These are phyloP conservation scores for Mucor circinelloides DNA, from an alignment of 371 early-diverging fungal genomes.

Conservation along the genomic window DNA sequence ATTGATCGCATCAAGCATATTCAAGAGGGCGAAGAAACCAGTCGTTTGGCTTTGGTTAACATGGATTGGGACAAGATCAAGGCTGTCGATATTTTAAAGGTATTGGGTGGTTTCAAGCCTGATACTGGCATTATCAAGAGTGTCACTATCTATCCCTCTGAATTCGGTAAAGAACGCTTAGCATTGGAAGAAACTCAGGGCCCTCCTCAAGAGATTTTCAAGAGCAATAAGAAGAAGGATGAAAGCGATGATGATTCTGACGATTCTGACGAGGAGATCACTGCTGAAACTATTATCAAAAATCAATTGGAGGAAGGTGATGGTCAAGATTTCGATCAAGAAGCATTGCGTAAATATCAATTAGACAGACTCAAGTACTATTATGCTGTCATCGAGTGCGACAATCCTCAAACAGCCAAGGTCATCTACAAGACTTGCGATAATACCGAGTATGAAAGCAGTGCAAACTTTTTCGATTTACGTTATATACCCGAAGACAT, in stretches of 20 bases:
- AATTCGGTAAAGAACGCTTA: slow-evolving; percentile 94
- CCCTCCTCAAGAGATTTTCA: slow-evolving; percentile 84
- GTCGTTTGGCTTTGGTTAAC: slow-evolving; percentile 91
- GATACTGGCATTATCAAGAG: slow-evolving; percentile 71
- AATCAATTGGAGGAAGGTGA: slow-evolving; percentile 61
- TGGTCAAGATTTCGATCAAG: slow-evolving; percentile 81
- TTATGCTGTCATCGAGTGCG: slow-evolving; percentile 95
- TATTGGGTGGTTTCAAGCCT: slow-evolving; percentile 87
- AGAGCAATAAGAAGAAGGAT: slow-evolving; percentile 23
- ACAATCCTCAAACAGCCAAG: slow-evolving; percentile 82
- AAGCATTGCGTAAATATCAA: slow-evolving; percentile 90
- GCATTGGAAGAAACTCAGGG: slow-evolving; percentile 75
- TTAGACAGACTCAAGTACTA: slow-evolving; percentile 92
- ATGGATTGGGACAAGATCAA: slow-evolving; percentile 96
- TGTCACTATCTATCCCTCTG: slow-evolving; percentile 91
- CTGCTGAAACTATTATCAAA: slow-evolving; percentile 49
- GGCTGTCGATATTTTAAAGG: slow-evolving; percentile 86
- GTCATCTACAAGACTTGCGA: slow-evolving; percentile 87
- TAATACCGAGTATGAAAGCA: slow-evolving; percentile 92
- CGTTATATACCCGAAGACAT: slow-evolving; percentile 96
- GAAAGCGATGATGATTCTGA: slow-evolving; percentile 30
- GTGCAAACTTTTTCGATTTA: slow-evolving; percentile 94
- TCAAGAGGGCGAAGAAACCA: slow-evolving; percentile 84
- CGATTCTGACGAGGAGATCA: slow-evolving; percentile 55
- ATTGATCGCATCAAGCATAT: slow-evolving; percentile 47